These are phyloP conservation scores for Ulvella scutata DNA, from an alignment of 139 green algal genomes.

Conservation along the genomic window DNA sequence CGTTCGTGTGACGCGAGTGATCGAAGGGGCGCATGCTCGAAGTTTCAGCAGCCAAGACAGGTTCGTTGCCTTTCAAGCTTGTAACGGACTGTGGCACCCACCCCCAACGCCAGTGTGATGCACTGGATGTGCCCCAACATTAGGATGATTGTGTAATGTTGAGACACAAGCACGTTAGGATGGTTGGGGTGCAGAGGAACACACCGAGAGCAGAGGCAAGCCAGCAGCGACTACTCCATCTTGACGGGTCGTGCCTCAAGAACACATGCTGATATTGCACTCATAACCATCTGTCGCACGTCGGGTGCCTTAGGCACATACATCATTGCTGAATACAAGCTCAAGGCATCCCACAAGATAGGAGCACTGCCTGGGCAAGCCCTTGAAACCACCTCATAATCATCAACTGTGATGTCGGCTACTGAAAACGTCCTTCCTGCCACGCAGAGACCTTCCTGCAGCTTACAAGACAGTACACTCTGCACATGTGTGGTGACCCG, in stretches of 20 bases:
- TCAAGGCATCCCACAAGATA: not conserved
- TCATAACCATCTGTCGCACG: not conserved
- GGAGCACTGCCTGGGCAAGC: not conserved
- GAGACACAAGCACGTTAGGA: too few relatives aligned
- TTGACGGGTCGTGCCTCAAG: not conserved
- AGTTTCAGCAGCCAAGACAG: too few relatives aligned
- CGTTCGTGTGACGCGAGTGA: too few relatives aligned
- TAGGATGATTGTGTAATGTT: too few relatives aligned
- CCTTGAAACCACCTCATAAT: not conserved
- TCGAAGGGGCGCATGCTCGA: too few relatives aligned
- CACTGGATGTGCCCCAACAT: not conserved
- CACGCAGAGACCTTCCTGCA: not conserved
- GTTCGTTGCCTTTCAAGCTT: not conserved
- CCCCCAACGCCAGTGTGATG: not conserved
- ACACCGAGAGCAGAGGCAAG: not conserved
- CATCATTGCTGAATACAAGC: not conserved
- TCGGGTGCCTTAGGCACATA: not conserved
- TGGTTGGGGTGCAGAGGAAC: too few relatives aligned
- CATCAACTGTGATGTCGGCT: not conserved
- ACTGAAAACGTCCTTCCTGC: not conserved
- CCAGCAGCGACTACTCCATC: not conserved
- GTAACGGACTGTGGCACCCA: not conserved
- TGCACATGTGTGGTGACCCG: not conserved
- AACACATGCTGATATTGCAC: constrained; percentile 2
- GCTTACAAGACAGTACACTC: not conserved